A percentile compares a stretch with the other conserved stretches of the same genome.
Conservation (phyloP, 2,329 filamentous ascomycete species). For the Orbilia ellipsospora region DNA sequence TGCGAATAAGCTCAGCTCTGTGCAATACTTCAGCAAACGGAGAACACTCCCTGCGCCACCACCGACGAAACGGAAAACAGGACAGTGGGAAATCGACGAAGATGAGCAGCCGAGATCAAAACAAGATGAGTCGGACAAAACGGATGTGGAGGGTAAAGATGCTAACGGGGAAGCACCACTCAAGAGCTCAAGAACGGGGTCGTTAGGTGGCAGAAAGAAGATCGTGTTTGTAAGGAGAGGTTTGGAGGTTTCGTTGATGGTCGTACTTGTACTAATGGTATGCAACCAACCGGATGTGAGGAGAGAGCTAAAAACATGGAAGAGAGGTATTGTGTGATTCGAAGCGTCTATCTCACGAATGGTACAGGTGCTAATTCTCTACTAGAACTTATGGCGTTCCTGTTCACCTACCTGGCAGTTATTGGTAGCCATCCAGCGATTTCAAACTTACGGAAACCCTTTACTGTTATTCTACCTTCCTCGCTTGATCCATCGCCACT, state of each 20-base stretch:
- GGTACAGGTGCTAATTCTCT: constrained; percentile 19
- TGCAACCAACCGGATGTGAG: constrained; percentile 55
- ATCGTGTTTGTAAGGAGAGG: constrained; percentile 58
- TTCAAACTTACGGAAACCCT: constrained; percentile 47
- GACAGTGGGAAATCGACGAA: constrained; percentile 57
- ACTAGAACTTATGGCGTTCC: constrained; percentile 29
- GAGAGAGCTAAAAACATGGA: constrained; percentile 56
- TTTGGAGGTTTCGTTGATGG: constrained; percentile 58
- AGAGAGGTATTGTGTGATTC: constrained; percentile 56
- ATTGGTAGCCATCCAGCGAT: constrained; percentile 43
- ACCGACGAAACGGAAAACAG: constrained; percentile 56
- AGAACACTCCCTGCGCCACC: constrained; percentile 57
- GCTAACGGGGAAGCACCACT: constrained; percentile 20
- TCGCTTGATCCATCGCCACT: constrained; percentile 59
- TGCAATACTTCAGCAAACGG: constrained; percentile 50
- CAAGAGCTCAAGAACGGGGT: constrained; percentile 43
- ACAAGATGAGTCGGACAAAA: constrained; percentile 50
- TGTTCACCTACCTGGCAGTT: constrained; percentile 45
- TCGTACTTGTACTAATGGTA: constrained; percentile 56
- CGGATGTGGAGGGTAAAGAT: constrained; percentile 49
- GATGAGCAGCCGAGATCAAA: constrained; percentile 55
- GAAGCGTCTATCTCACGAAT: constrained; percentile 38
- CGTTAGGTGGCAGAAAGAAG: constrained; percentile 53
- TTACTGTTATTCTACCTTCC: constrained; percentile 57
- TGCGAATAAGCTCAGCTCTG: constrained; percentile 26